Evolutionary conservation across 2,329 filamentous ascomycete species (phyloP).

Genomic region (Celoporthe dispersa): DNA sequence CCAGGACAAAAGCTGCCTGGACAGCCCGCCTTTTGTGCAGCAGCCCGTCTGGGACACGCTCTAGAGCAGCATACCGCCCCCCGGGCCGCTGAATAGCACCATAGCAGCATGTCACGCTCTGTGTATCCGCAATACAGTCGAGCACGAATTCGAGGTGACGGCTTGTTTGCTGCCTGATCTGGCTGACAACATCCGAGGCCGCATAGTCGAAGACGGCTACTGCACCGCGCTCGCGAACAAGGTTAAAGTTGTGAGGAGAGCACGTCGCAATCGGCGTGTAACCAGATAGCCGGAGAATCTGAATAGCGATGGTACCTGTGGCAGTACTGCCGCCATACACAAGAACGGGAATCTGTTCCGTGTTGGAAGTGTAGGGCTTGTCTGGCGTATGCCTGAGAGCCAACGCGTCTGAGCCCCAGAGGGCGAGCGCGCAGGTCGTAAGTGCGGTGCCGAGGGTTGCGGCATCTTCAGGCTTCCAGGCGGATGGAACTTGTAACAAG

Average conservation of each 20-base stretch:
- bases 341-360: slow-evolving; percentile 28
- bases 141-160: slow-evolving; percentile 49
- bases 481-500: too few species aligned
- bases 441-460: too few species aligned
- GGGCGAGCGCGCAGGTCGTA: too few species aligned
- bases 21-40: too few species aligned
- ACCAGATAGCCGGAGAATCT: slow-evolving; percentile 16
- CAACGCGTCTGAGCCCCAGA: too few species aligned
- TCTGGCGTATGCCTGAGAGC: too few species aligned
- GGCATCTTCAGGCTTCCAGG: too few species aligned
- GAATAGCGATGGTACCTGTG: slow-evolving; percentile 15
- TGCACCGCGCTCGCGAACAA: slow-evolving; percentile 52
- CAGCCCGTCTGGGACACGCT: slow-evolving; percentile 9
- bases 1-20: background rate
- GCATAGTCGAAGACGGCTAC: slow-evolving; percentile 56
- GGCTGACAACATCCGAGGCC: slow-evolving; percentile 45
- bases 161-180: slow-evolving; percentile 51
- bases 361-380: too few species aligned
- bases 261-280: slow-evolving; percentile 25
- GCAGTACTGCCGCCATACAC: slow-evolving; percentile 19
- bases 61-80: slow-evolving; percentile 32
- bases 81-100: slow-evolving; percentile 40
- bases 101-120: slow-evolving; percentile 45
- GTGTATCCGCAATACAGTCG: slow-evolving; percentile 52
- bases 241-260: slow-evolving; percentile 52